Evolutionary conservation across 306 rosid genomes (phyloP).

Genomic region (Hippophae tibetana): DNA sequence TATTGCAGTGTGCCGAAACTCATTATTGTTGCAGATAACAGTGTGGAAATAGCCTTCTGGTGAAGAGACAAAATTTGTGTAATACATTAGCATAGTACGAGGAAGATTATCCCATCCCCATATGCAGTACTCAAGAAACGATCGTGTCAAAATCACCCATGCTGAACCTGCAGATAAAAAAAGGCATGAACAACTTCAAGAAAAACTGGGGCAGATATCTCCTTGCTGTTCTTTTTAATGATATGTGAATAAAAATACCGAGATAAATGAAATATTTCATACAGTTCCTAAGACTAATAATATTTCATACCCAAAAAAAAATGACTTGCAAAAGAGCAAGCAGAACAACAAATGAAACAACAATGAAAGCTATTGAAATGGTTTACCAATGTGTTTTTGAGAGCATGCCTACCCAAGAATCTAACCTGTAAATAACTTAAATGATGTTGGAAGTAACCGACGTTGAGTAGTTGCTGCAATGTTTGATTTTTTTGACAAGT

Average conservation of each 20-base stretch:
- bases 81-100: slow-evolving; percentile 75
- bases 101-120: slow-evolving; percentile 99
- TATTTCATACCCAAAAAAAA: no score
- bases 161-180: slow-evolving; percentile 67
- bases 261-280: neutral
- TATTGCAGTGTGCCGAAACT: slow-evolving; percentile 51
- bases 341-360: no score
- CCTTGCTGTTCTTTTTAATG: neutral
- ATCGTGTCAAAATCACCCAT: slow-evolving; percentile 76
- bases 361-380: neutral
- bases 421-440: slow-evolving; percentile 71
- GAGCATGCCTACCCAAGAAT: neutral
- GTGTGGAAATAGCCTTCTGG: slow-evolving; percentile 93
- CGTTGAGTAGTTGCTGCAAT: slow-evolving; percentile 72
- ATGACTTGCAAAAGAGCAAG: no score
- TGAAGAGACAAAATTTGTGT: slow-evolving; percentile 80
- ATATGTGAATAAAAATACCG: neutral
- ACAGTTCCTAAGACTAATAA: neutral
- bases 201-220: neutral
- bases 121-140: slow-evolving; percentile 79
- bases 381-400: slow-evolving; percentile 1
- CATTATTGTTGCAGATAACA: slow-evolving; percentile 66
- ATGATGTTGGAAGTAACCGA: slow-evolving; percentile 79
- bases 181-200: neutral
- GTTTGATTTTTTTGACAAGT: slow-evolving; percentile 63